These are phyloP conservation scores for Globisporangium nagaii DNA, from an alignment of 352 stramenopile genomes.

Conservation along the genomic window DNA sequence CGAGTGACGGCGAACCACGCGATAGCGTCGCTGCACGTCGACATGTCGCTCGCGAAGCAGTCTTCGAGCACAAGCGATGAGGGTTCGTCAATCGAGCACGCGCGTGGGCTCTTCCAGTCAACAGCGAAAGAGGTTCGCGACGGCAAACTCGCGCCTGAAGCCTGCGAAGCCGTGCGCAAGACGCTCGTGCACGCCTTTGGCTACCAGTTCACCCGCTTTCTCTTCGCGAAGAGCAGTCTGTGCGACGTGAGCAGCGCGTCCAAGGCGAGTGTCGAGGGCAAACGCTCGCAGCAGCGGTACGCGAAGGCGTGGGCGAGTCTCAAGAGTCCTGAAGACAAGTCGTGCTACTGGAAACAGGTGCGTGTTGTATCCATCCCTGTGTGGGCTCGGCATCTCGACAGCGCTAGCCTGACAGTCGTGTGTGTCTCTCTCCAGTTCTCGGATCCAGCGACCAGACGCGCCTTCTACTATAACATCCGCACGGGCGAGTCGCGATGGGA, in stretches of 20 bases:
- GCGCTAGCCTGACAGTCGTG: background rate
- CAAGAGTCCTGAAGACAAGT: slow-evolving; percentile 37
- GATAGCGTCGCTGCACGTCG: slow-evolving; percentile 29
- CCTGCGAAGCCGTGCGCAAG: slow-evolving; percentile 21
- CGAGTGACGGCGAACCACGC: slow-evolving; percentile 39
- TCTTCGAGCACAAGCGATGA: background rate
- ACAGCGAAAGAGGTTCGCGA: slow-evolving; percentile 15
- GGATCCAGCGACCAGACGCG: slow-evolving; percentile 28
- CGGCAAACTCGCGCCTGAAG: slow-evolving; percentile 12
- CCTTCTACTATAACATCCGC: slow-evolving; percentile 71
- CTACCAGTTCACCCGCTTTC: slow-evolving; percentile 42
- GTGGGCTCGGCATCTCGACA: background rate
- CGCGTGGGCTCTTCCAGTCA: slow-evolving; percentile 17
- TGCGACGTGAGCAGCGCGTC: slow-evolving; percentile 15
- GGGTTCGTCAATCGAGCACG: background rate
- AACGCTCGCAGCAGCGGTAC: slow-evolving; percentile 28
- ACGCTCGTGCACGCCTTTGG: slow-evolving; percentile 33
- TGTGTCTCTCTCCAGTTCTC: slow-evolving; percentile 23
- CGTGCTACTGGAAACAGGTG: slow-evolving; percentile 68
- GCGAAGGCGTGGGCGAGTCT: slow-evolving; percentile 26
- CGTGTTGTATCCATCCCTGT: background rate
- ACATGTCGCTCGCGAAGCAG: background rate
- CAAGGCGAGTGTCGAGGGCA: slow-evolving; percentile 28
- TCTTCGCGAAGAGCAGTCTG: slow-evolving; percentile 46
- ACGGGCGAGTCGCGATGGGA: slow-evolving; percentile 65